Base-by-base conservation (phyloP, 2,329 filamentous ascomycete genomes). In the Colletotrichum chrysophilum region DNA sequence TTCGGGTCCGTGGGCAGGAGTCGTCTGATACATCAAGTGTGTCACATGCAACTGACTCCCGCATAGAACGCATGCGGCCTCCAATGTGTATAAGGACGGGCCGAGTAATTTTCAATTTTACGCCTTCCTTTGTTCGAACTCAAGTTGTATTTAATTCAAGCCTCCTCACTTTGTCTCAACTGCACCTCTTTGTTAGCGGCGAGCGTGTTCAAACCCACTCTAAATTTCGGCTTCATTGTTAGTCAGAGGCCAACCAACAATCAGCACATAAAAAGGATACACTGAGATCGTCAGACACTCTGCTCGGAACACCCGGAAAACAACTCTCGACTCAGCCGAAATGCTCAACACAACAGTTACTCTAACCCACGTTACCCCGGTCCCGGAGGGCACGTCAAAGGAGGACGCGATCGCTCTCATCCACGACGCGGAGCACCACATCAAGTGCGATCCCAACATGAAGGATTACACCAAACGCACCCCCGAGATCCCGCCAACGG, bases 391-490 rank as follows among this genome's bases (percentile, higher is more conserved):
- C 34, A 80, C 81, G 48, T 79, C 85, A 43, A 79, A 77, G 16
- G 78, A 83, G 26, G 82, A 84, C 60, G 86, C 82, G n/a, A 79
- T 91, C 36, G 81, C 84, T 32, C 83, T 86, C 69, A 87, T 91
- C 34, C 89, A 90, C 30, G 86, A 89, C 78, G 88, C 90, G 78
- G 84, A 84, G 38, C 88, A 88, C 82, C 89, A 90, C 81, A 84
- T 92, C 61, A 77, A 83, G 56, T 89, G 88, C 82, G 87, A 91
- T 77, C 89, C 90, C 64, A 88, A 90, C 82, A 85, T 88, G 81
- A 79, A 84, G 75, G 83, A 86, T 67, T 79, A 79, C 21, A 80
- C 88, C 56, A 78, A 81, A 13, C 74, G 71, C 36, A 79, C 79
- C 24, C 78, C 80, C 16, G 79, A 81, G 38, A 76, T 82, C 1